phyloP scores from a whole-genome alignment of 306 rosid genomes.

The Alnus rubra region DNA sequence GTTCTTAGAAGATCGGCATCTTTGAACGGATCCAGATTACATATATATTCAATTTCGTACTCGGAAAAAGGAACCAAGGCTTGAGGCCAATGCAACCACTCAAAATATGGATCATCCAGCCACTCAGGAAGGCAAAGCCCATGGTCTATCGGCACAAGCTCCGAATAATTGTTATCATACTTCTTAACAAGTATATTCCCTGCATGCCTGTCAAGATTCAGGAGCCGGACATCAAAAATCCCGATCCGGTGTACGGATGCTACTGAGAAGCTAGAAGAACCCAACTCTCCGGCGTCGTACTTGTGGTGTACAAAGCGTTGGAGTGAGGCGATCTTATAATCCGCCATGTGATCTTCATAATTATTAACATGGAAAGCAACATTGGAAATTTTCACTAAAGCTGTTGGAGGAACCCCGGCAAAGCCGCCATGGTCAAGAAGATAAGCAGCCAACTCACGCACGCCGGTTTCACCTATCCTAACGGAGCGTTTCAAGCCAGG shows the following conservation, averaged over 20 bases:
- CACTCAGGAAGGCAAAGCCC: slow-evolving; percentile 96
- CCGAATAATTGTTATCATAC: slow-evolving; percentile 20
- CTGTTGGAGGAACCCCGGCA: slow-evolving; percentile 94
- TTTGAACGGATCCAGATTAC: slow-evolving; percentile 70
- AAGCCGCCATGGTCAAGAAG: slow-evolving; percentile 85
- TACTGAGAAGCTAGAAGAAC: slow-evolving; percentile 74
- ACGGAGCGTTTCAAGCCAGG: slow-evolving; percentile 77
- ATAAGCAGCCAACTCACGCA: slow-evolving; percentile 86
- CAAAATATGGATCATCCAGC: slow-evolving; percentile 93
- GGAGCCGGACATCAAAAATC: slow-evolving; percentile 66
- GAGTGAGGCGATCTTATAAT: slow-evolving; percentile 75
- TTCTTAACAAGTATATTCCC: slow-evolving; percentile 84
- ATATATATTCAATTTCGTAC: slow-evolving; percentile 66
- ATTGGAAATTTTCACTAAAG: slow-evolving; percentile 72
- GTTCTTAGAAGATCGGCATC: slow-evolving; percentile 71
- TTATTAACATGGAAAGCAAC: slow-evolving; percentile 50
- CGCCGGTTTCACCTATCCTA: slow-evolving; percentile 79
- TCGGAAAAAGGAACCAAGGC: slow-evolving; percentile 79
- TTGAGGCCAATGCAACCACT: slow-evolving; percentile 98
- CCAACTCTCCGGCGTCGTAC: slow-evolving; percentile 85
- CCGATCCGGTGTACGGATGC: slow-evolving; percentile 78
- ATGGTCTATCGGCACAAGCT: slow-evolving; percentile 91
- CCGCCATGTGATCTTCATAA: slow-evolving; percentile 27
- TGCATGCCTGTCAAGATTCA: slow-evolving; percentile 92
- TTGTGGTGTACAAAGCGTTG: slow-evolving; percentile 82